Evolutionary conservation across 805 yeast genomes (phyloP).

Genomic region (Brettanomyces anomalus): DNA sequence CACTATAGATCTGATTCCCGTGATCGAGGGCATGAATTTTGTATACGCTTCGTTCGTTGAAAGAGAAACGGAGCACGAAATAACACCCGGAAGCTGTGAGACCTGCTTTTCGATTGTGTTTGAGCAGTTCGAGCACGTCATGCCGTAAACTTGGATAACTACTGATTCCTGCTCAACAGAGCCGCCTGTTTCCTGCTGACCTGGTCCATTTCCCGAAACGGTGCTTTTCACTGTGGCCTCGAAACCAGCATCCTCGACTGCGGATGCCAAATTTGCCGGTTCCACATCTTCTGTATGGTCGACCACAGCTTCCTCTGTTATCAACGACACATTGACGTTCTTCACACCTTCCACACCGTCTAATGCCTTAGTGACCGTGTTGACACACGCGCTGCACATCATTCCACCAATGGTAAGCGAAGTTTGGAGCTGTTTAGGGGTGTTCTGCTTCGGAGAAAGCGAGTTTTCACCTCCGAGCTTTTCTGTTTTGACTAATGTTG

Average conservation of each 20-base stretch:
- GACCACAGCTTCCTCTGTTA: constrained; percentile 64
- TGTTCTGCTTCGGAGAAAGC: neutral
- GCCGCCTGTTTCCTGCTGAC: too few species aligned
- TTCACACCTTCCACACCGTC: constrained; percentile 24
- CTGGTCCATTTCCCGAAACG: constrained; percentile 10
- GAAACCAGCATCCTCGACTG: constrained; percentile 41
- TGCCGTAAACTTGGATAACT: constrained; percentile 39
- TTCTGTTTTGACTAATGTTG: constrained; percentile 7
- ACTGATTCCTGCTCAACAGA: constrained; percentile 4
- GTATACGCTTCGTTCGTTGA: constrained; percentile 48
- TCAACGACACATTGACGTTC: constrained; percentile 50
- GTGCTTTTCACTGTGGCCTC: constrained; percentile 37
- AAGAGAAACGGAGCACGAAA: constrained; percentile 38
- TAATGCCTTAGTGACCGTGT: constrained; percentile 41
- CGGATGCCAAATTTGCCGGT: constrained; percentile 27
- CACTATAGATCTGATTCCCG: constrained; percentile 61
- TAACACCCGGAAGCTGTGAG: constrained; percentile 37
- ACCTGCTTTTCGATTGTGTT: constrained; percentile 40
- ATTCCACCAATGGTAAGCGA: constrained; percentile 54
- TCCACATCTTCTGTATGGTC: constrained; percentile 31
- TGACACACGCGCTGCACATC: constrained; percentile 62
- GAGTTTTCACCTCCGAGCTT: neutral
- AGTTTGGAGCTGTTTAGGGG: constrained; percentile 4
- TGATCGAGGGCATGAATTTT: constrained; percentile 36
- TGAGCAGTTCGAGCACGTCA: constrained; percentile 53